phyloP scores from a whole-genome alignment of 306 rosid species.

The Glycyrrhiza uralensis region DNA sequence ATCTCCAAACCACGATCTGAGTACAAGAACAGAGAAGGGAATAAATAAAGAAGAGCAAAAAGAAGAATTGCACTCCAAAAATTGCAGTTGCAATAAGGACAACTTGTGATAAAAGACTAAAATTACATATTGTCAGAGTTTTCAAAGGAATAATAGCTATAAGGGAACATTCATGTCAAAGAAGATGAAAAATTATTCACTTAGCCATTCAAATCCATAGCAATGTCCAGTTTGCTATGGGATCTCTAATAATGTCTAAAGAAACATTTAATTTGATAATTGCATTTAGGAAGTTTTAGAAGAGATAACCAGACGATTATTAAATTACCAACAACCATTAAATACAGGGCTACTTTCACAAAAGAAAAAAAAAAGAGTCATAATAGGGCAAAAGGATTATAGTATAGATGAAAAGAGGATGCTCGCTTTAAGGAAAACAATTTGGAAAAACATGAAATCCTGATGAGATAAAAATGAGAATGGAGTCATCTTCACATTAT shows the following conservation, averaged over 20 bases:
- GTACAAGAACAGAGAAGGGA: constrained; percentile 22
- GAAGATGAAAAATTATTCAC: too few species aligned
- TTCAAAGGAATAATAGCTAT: background rate
- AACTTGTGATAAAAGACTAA: background rate
- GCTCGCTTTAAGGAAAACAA: background rate
- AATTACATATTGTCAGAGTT: background rate
- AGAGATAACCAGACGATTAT: too few species aligned
- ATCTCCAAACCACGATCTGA: constrained; percentile 94
- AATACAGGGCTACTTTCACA: too few species aligned
- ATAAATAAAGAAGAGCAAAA: background rate
- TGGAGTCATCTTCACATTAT: background rate
- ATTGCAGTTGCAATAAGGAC: background rate
- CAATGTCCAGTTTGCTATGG: too few species aligned
- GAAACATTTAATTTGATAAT: too few species aligned
- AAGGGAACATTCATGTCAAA: too few species aligned
- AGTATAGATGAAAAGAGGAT: background rate
- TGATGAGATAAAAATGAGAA: background rate
- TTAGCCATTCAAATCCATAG: too few species aligned
- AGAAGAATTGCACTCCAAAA: background rate
- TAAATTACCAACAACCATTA: too few species aligned
- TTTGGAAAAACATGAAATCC: background rate
- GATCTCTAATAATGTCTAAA: too few species aligned
- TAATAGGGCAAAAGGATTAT: too few species aligned
- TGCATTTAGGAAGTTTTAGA: too few species aligned
- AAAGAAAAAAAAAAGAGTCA: too few species aligned